Evolutionary conservation across 192 early-diverging fungal genomes (phyloP).

Genomic region (Mortierella hygrophila): DNA sequence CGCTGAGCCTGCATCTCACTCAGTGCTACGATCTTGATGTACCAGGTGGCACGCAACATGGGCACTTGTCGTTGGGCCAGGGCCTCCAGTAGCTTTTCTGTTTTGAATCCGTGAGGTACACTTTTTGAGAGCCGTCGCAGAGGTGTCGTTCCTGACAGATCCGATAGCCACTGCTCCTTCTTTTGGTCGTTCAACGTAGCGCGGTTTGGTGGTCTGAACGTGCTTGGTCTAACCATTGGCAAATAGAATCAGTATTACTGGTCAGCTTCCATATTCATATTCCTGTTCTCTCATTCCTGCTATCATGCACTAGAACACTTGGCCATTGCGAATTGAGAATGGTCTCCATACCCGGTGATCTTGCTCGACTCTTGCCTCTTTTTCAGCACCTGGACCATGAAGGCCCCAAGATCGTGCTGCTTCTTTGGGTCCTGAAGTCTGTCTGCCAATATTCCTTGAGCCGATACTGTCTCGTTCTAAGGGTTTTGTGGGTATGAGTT

Average conservation of each 20-base stretch:
- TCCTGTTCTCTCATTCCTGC: background rate
- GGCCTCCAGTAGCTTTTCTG: slow-evolving; percentile 70
- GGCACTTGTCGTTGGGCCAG: slow-evolving; percentile 69
- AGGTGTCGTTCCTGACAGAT: slow-evolving; percentile 57
- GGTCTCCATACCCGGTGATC: slow-evolving; percentile 30
- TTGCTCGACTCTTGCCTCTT: slow-evolving; percentile 44
- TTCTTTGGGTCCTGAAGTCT: slow-evolving; percentile 62
- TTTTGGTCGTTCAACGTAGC: slow-evolving; percentile 59
- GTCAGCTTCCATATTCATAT: background rate
- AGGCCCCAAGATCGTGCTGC: slow-evolving; percentile 60
- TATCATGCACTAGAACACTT: background rate
- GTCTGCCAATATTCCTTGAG: slow-evolving; percentile 64
- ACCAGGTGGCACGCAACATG: slow-evolving; percentile 75
- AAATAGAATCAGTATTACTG: background rate
- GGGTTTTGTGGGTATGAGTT: slow-evolving; percentile 50
- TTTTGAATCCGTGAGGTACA: slow-evolving; percentile 72
- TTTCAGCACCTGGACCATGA: slow-evolving; percentile 60
- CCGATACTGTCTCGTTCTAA: slow-evolving; percentile 66
- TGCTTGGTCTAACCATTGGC: slow-evolving; percentile 46
- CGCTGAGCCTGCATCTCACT: slow-evolving; percentile 66
- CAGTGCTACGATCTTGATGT: slow-evolving; percentile 75
- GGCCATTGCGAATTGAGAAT: background rate
- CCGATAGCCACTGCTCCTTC: slow-evolving; percentile 68
- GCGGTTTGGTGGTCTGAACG: slow-evolving; percentile 63
- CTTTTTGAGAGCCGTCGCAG: slow-evolving; percentile 62